Evolutionary conservation across 1,284 basidiomycete species (phyloP).

Genomic region (Ceratobasidium sp.): DNA sequence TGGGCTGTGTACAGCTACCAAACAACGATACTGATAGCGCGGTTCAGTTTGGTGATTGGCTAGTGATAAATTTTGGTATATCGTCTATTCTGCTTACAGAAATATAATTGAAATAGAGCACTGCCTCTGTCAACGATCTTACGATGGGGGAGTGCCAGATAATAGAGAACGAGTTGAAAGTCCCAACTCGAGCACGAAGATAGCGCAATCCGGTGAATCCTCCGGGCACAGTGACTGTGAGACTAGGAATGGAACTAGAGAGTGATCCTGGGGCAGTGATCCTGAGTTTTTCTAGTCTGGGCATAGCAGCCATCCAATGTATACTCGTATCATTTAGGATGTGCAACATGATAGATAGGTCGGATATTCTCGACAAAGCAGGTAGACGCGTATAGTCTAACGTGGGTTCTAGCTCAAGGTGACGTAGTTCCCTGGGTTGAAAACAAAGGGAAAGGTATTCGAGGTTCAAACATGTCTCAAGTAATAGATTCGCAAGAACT

Average conservation of each 20-base stretch:
- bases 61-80: not conserved
- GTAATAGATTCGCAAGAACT: not conserved
- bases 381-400: not conserved
- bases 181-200: no score
- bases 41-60: not conserved
- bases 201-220: no score
- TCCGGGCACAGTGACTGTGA: no score
- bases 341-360: no score
- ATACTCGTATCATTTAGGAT: no score
- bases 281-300: no score
- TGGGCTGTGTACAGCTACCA: not conserved
- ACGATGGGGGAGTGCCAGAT: not conserved
- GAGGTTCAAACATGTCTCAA: not conserved
- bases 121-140: not conserved
- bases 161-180: no score
- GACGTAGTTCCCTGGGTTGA: not conserved
- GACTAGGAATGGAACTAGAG: no score
- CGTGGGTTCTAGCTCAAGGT: not conserved
- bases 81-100: not conserved
- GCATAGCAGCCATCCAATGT: no score
- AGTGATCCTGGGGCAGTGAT: no score
- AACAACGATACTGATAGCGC: not conserved
- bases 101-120: not conserved
- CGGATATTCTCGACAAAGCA: no score
- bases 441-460: not conserved